A percentile compares a stretch with the other conserved stretches of the same genome.
Conservation (phyloP, 202 grass and related monocot species). For the Dendrocalamus latiflorus region DNA sequence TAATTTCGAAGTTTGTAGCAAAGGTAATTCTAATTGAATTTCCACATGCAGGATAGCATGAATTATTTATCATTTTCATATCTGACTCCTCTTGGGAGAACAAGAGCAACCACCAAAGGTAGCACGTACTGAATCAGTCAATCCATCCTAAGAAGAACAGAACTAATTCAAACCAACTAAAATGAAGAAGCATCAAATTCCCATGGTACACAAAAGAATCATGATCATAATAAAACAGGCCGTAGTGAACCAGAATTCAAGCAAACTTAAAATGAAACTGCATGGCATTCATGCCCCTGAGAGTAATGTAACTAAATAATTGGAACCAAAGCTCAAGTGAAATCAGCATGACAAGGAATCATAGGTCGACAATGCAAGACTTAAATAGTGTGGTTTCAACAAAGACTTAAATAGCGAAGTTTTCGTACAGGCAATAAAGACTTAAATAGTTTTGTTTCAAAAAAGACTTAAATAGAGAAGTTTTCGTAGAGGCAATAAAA, state of each 20-base stretch:
- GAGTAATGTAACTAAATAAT: too few species aligned
- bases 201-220: neutral
- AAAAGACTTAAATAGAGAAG: too few species aligned
- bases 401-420: too few species aligned
- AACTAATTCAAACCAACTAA: constrained; percentile 4
- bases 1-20: neutral
- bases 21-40: neutral
- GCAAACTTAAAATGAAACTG: too few species aligned
- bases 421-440: too few species aligned
- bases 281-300: too few species aligned
- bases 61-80: neutral
- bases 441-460: too few species aligned
- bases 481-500: too few species aligned
- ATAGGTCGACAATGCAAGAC: too few species aligned
- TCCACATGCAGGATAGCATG: neutral
- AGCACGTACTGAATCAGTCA: neutral
- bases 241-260: neutral
- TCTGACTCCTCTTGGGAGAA: constrained; percentile 2
- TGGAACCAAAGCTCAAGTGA: too few species aligned
- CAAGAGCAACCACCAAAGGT: neutral
- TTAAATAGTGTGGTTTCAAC: too few species aligned
- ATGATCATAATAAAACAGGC: neutral
- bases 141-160: neutral
- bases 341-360: too few species aligned
- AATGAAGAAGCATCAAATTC: neutral